These are phyloP conservation scores for Claviceps arundinis DNA, from an alignment of 2,329 filamentous ascomycete genomes.

Conservation along the genomic window DNA sequence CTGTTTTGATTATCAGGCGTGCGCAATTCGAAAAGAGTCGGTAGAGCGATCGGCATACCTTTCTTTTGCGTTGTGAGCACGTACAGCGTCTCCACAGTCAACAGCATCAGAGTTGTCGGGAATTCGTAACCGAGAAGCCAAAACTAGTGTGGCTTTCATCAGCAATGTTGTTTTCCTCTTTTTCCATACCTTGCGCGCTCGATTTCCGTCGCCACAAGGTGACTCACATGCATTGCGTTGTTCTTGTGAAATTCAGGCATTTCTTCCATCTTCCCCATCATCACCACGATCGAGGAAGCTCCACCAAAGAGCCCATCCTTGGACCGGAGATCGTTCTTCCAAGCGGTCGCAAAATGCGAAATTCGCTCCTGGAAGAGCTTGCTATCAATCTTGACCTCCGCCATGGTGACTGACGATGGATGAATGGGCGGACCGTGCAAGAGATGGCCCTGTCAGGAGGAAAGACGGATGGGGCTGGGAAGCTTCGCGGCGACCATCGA, in stretches of 20 bases:
- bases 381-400: constrained; percentile 90
- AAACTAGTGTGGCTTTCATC: constrained; percentile 44
- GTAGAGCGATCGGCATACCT: constrained; percentile 38
- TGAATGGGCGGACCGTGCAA: constrained; percentile 15
- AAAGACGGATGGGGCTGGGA: constrained; percentile 10
- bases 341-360: constrained; percentile 72
- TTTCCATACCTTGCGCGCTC: background rate
- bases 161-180: background rate
- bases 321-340: constrained; percentile 90
- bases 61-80: constrained; percentile 96
- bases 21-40: background rate
- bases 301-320: constrained; percentile 77
- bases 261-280: constrained; percentile 94
- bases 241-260: constrained; percentile 83
- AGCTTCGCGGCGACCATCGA: constrained; percentile 19
- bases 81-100: constrained; percentile 78
- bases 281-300: constrained; percentile 71
- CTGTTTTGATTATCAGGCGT: constrained; percentile 33
- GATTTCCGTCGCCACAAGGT: background rate
- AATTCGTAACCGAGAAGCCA: constrained; percentile 99
- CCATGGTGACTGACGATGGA: constrained; percentile 36
- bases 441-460: constrained; percentile 1
- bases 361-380: constrained; percentile 88
- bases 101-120: constrained; percentile 83
- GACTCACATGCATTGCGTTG: constrained; percentile 81